A percentile compares a stretch with the other conserved stretches of the same genome.
These are phyloP conservation scores for Mortierella antarctica DNA, from an alignment of 192 early-diverging fungal genomes.

Conservation along the genomic window DNA sequence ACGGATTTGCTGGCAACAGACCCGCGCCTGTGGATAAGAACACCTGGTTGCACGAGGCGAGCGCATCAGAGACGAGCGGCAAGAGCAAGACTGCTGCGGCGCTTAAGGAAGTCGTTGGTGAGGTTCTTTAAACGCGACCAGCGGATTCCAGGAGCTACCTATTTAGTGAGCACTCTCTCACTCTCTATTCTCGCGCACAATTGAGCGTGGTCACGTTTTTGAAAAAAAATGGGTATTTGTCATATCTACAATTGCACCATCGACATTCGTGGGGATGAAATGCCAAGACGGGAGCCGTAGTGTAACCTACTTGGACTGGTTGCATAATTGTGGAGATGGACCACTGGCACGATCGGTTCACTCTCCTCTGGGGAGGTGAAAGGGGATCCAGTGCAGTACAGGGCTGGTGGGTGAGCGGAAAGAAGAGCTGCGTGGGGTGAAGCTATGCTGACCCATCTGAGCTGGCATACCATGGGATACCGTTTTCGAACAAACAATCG, in stretches of 20 bases:
- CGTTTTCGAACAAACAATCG: no score
- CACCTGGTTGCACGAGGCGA: constrained; percentile 36
- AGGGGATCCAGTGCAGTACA: no score
- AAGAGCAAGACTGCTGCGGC: constrained; percentile 46
- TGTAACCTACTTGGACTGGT: background rate
- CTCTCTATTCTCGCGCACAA: background rate
- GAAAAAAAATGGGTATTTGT: background rate
- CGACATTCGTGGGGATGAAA: background rate
- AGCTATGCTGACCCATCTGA: no score
- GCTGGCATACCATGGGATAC: no score
- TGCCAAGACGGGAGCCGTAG: background rate
- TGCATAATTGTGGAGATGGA: background rate
- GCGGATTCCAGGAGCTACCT: background rate
- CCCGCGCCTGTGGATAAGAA: constrained; percentile 17
- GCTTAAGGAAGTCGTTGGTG: constrained; percentile 22
- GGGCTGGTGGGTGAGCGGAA: no score
- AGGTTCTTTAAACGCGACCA: constrained; percentile 10
- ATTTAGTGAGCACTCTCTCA: background rate
- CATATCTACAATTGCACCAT: background rate
- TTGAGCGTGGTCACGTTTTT: background rate
- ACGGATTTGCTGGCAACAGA: constrained; percentile 15
- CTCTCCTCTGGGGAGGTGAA: no score
- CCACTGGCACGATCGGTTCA: no score
- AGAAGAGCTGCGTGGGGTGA: no score
- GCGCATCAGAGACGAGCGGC: constrained; percentile 10